phyloP scores from a whole-genome alignment of 805 yeast species.

The Myxozyma geophila region DNA sequence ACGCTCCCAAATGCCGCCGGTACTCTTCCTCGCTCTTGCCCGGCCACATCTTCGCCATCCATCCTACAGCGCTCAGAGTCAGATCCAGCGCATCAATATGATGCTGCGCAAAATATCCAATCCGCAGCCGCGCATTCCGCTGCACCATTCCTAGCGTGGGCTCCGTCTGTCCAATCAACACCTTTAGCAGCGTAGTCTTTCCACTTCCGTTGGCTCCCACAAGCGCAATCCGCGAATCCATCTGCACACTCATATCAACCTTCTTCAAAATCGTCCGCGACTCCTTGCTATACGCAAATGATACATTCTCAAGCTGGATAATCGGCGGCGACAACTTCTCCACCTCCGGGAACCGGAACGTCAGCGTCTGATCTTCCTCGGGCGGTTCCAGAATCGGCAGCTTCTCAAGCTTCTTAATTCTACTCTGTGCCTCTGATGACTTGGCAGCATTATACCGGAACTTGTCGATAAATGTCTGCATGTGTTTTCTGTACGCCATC shows the following conservation, averaged over 20 bases:
- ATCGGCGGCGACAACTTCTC: slow-evolving; percentile 93
- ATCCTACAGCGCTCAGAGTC: slow-evolving; percentile 79
- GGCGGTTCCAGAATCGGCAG: slow-evolving; percentile 92
- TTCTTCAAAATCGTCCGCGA: slow-evolving; percentile 65
- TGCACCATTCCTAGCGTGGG: slow-evolving; percentile 82
- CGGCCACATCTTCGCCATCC: slow-evolving; percentile 89
- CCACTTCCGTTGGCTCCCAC: slow-evolving; percentile 99
- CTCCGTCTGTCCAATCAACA: slow-evolving; percentile 74
- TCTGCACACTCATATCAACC: slow-evolving; percentile 87
- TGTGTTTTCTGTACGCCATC: slow-evolving; percentile 91
- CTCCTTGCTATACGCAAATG: slow-evolving; percentile 75
- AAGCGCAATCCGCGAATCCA: slow-evolving; percentile 93
- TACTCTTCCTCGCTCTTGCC: slow-evolving; percentile 96
- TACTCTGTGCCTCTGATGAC: slow-evolving; percentile 95
- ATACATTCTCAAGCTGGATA: slow-evolving; percentile 80
- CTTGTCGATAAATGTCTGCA: slow-evolving; percentile 92
- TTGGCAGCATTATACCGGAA: slow-evolving; percentile 97
- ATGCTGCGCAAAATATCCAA: slow-evolving; percentile 98
- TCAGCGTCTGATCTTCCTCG: slow-evolving; percentile 82
- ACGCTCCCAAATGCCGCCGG: slow-evolving; percentile 93
- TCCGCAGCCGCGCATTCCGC: slow-evolving; percentile 81
- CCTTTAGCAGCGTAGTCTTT: slow-evolving; percentile 90
- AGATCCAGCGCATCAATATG: slow-evolving; percentile 98
- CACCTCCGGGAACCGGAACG: slow-evolving; percentile 93
- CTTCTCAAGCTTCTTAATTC: slow-evolving; percentile 95